Percentiles rank a stretch among this genome's conserved stretches.
Conservation (phyloP, 1,139 yeast genomes). For the Scheffersomyces illinoinensis region DNA sequence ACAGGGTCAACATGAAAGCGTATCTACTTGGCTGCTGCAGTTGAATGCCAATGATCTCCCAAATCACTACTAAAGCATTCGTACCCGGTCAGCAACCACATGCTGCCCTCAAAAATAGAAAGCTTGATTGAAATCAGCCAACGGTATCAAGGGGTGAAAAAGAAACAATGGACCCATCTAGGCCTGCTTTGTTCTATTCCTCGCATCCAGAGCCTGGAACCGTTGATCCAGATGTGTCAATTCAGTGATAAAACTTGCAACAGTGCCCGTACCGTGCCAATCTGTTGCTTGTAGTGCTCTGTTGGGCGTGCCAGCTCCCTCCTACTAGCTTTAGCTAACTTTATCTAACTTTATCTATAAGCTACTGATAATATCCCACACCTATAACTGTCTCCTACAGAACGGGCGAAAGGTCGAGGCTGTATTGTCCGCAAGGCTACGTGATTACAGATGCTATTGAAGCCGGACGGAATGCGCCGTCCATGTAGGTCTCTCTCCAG, state of each 20-base stretch:
- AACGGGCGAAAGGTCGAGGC: background rate
- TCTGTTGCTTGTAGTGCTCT: too few relatives aligned
- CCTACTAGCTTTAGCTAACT: too few relatives aligned
- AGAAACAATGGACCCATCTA: background rate
- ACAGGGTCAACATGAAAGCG: too few relatives aligned
- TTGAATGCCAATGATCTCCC: background rate
- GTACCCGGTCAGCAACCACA: background rate
- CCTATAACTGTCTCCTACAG: background rate
- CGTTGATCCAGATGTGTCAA: background rate
- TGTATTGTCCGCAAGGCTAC: background rate
- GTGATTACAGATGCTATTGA: background rate
- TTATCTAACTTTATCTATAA: background rate
- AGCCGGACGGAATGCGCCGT: background rate
- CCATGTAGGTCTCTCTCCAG: background rate
- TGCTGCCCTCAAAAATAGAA: background rate
- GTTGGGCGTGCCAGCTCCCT: too few relatives aligned
- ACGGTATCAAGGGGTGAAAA: background rate
- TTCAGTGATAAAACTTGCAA: too few relatives aligned
- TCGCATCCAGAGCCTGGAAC: background rate
- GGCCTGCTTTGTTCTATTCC: background rate
- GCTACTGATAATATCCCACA: background rate
- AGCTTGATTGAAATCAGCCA: background rate
- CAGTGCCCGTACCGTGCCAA: too few relatives aligned
- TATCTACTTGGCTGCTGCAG: background rate
- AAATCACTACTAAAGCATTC: background rate